Base-by-base conservation (phyloP, 768 basidiomycete genomes). In the Pulveroboletus sp. region DNA sequence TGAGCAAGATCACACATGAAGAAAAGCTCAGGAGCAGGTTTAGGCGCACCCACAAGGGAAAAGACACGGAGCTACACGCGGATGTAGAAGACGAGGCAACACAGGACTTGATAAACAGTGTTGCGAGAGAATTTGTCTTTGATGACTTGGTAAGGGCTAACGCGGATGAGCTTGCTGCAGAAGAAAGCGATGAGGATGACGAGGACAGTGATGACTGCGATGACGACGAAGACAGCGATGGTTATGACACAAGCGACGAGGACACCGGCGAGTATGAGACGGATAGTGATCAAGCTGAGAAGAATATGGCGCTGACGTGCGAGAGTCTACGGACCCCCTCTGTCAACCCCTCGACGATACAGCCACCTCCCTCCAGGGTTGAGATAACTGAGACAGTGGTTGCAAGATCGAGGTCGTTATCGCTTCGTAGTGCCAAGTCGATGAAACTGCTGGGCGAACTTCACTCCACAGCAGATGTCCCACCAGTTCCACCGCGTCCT, bases 1-100 rank as follows among this genome's bases (percentile, higher is more conserved):
- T 87, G 65, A 79, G 94, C 52, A 99, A 99, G 73, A 75, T 97
- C 26, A 76, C 89, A 9, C 87, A 96, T 62, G 96, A 99, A 69
- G 86, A 85, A 62, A 94, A 90, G 71, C 75, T 98, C 41, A 79
- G 92, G n/a, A 76, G 86, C 40, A 78, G 93, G 35, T 93, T 99
- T 67, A 81, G 82, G 38, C 79, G 80, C 48, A 76, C 73, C 17
- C 76, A 78, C 51, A 70, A 66, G 27, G 68, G 69, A 51, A 69
- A 66, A 21, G 68, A 69, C 26, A 60, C 66, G 27, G 66, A 70
- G 47, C 36, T n/a, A 39, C 82, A 80, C 39, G 80, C 78, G 1
- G 82, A 84, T 53, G 82, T 79, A 2, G 87, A 65, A 43, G 91
- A 96, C 55, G 88, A 93, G 61, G 86, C 86, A n/a, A 79, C 87